Conservation (phyloP, 345 rosid genomes). For the Populus pruinosa region DNA sequence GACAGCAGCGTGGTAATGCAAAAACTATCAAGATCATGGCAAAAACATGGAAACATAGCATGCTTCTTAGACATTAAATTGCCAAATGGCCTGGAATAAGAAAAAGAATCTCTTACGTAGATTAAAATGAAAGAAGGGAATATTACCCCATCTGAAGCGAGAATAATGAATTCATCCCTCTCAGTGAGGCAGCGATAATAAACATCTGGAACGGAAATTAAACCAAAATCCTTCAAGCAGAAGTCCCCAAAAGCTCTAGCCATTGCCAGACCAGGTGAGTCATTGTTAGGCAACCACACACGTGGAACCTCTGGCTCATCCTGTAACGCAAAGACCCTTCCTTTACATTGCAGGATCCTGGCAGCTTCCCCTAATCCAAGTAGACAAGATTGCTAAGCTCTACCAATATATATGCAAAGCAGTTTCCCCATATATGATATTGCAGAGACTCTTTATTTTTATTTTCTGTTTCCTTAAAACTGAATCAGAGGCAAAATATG, state of each 20-base stretch:
- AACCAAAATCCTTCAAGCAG: constrained; percentile 95
- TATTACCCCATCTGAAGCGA: constrained; percentile 92
- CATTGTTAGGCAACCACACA: constrained; percentile 92
- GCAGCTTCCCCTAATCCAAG: constrained; percentile 75
- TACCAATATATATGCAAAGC: background rate
- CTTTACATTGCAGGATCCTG: constrained; percentile 85
- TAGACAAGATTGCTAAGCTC: background rate
- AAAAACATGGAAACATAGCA: background rate
- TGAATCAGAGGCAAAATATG: background rate
- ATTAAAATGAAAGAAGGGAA: constrained; percentile 5
- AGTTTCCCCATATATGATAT: constrained; percentile 1
- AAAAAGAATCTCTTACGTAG: background rate
- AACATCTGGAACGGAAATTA: constrained; percentile 89
- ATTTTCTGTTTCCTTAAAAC: background rate
- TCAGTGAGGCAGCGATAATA: constrained; percentile 58
- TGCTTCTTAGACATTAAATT: too few relatives aligned
- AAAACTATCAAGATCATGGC: background rate
- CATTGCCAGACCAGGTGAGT: constrained; percentile 98
- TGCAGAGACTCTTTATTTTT: background rate
- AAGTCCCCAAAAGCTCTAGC: constrained; percentile 99
- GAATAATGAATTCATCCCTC: constrained; percentile 74
- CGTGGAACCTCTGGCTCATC: constrained; percentile 99
- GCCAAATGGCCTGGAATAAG: too few relatives aligned
- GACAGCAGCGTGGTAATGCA: too few relatives aligned
- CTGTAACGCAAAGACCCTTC: constrained; percentile 94